phyloP scores from a whole-genome alignment of 768 basidiomycete species.

The Vararia minispora region DNA sequence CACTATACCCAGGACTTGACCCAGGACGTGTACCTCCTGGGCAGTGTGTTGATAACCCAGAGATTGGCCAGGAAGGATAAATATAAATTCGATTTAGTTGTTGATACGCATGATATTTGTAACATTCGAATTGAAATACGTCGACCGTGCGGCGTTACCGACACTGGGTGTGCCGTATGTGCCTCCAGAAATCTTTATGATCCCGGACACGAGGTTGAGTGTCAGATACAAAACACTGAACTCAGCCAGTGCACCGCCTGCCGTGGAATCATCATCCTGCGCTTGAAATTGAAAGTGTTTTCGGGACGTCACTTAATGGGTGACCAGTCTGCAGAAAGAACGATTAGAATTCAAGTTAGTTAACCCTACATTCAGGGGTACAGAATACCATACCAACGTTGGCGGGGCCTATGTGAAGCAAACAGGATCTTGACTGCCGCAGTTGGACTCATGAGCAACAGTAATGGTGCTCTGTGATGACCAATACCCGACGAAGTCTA shows the following conservation, averaged over 20 bases:
- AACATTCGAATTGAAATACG: conserved; percentile 8
- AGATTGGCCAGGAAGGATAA: conserved; percentile 8
- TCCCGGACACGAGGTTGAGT: conserved; percentile 10
- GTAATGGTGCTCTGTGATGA: conserved; percentile 7
- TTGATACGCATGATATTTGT: conserved; percentile 11
- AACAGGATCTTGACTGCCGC: conserved; percentile 10
- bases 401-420: conserved; percentile 2
- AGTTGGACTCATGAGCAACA: conserved; percentile 10
- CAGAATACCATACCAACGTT: conserved; percentile 7
- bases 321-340: conserved; percentile 4
- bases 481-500: conserved; percentile 13
- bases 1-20: conserved; percentile 2
- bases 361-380: not conserved
- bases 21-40: conserved; percentile 8
- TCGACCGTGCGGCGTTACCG: conserved; percentile 6
- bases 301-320: no score
- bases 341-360: not conserved
- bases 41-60: conserved; percentile 9
- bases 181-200: conserved; percentile 8
- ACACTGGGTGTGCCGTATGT: conserved; percentile 13
- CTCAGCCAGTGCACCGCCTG: conserved; percentile 12
- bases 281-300: no score
- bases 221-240: conserved; percentile 11
- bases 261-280: no score
- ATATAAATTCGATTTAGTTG: conserved; percentile 8